Evolutionary conservation across 2,329 filamentous ascomycete genomes (phyloP).

Genomic region (Ophiostoma sp.): DNA sequence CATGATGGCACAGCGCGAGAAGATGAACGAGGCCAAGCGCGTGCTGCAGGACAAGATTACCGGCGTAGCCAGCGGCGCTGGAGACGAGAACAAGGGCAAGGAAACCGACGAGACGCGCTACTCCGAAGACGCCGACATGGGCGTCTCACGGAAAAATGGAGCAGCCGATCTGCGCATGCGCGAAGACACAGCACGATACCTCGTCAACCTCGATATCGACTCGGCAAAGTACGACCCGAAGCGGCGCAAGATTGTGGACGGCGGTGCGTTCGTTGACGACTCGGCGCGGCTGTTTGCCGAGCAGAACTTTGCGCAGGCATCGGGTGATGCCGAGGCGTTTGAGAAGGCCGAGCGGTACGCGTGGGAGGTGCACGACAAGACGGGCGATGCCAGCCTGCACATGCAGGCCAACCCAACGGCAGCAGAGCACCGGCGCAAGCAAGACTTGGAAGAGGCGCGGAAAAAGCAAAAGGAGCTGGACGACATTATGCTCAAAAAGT

Average conservation of each 20-base stretch:
- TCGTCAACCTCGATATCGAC: slow-evolving; percentile 89
- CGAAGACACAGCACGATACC: slow-evolving; percentile 95
- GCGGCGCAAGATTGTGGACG: slow-evolving; percentile 83
- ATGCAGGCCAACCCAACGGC: slow-evolving; percentile 94
- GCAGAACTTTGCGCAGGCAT: slow-evolving; percentile 82
- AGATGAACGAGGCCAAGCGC: slow-evolving; percentile 70
- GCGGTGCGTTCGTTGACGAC: slow-evolving; percentile 71
- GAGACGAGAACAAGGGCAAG: not conserved
- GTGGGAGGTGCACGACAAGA: slow-evolving; percentile 88
- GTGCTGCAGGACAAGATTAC: slow-evolving; percentile 43
- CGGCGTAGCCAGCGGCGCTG: not conserved
- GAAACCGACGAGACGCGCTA: slow-evolving; percentile 43
- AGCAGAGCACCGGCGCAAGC: slow-evolving; percentile 76
- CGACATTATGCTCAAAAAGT: slow-evolving; percentile 71
- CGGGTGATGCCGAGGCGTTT: slow-evolving; percentile 89
- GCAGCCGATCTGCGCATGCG: slow-evolving; percentile 85
- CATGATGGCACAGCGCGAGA: slow-evolving; percentile 85
- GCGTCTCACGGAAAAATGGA: slow-evolving; percentile 81
- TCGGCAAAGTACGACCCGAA: slow-evolving; percentile 98
- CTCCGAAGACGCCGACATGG: slow-evolving; percentile 95
- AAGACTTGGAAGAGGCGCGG: slow-evolving; percentile 68
- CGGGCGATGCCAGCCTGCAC: slow-evolving; percentile 74
- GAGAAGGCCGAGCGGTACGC: slow-evolving; percentile 84
- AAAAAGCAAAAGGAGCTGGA: slow-evolving; percentile 61
- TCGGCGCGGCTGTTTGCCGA: slow-evolving; percentile 81